phyloP scores from a whole-genome alignment of 176 grass and related monocot genomes.

The Miscanthus lutarioriparius region DNA sequence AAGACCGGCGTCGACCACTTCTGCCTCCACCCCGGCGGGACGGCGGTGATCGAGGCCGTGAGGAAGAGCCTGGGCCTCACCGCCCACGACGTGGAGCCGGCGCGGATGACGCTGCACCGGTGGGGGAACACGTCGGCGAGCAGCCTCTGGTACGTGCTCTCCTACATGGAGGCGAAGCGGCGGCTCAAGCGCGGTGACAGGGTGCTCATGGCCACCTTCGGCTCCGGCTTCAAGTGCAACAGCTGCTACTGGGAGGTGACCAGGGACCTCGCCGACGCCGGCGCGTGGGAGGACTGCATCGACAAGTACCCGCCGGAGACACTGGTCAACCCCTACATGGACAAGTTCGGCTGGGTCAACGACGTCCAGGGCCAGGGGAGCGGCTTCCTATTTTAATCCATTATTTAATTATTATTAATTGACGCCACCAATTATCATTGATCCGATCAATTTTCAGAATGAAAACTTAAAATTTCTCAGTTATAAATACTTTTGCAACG shows the following conservation, averaged over 20 bases:
- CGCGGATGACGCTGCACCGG: slow-evolving; percentile 85
- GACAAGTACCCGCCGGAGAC: slow-evolving; percentile 61
- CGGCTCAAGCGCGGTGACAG: slow-evolving; percentile 57
- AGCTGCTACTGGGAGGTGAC: slow-evolving; percentile 80
- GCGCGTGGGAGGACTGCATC: slow-evolving; percentile 75
- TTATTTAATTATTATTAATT: not conserved
- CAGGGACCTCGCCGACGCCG: slow-evolving; percentile 58
- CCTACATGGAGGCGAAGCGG: slow-evolving; percentile 87
- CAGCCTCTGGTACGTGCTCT: slow-evolving; percentile 87
- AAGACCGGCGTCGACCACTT: slow-evolving; percentile 85
- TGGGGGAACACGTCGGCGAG: slow-evolving; percentile 97
- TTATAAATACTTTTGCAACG: not conserved
- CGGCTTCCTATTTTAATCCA: slow-evolving; percentile 34
- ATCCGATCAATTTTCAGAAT: not conserved
- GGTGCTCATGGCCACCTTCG: slow-evolving; percentile 86
- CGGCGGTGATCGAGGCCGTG: slow-evolving; percentile 79
- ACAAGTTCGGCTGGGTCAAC: slow-evolving; percentile 87
- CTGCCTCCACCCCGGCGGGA: slow-evolving; percentile 87
- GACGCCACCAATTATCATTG: not conserved
- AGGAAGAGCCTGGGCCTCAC: slow-evolving; percentile 49
- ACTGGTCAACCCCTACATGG: slow-evolving; percentile 70
- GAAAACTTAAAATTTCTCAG: not conserved
- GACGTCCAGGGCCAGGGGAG: slow-evolving; percentile 45
- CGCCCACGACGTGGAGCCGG: slow-evolving; percentile 69
- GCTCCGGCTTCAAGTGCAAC: slow-evolving; percentile 94